These are phyloP conservation scores for Paecilomyces sp. DNA, from an alignment of 2,329 filamentous ascomycete genomes.

Conservation along the genomic window DNA sequence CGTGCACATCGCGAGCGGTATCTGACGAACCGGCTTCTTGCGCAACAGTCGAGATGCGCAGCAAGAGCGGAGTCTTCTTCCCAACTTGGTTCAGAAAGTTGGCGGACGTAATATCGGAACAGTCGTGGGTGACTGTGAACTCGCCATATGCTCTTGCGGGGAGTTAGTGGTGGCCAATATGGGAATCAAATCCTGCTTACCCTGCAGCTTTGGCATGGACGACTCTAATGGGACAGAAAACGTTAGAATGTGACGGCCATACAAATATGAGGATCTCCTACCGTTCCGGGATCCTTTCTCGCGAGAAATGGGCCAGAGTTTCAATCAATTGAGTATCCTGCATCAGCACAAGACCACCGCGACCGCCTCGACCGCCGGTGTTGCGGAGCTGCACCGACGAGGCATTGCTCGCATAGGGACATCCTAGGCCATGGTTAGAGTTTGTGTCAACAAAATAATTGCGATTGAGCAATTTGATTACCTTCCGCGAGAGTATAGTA, in stretches of 20 bases:
- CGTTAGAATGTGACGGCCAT: background rate
- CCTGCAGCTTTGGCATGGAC: slow-evolving; percentile 51
- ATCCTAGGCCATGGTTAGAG: slow-evolving; percentile 11
- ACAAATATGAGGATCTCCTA: slow-evolving; percentile 1
- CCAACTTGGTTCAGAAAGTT: slow-evolving; percentile 48
- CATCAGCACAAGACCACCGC: slow-evolving; percentile 39
- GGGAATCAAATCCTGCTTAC: background rate
- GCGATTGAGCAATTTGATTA: background rate
- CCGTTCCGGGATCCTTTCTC: slow-evolving; percentile 56
- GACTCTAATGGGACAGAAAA: slow-evolving; percentile 13
- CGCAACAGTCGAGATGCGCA: slow-evolving; percentile 42
- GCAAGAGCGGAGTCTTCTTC: slow-evolving; percentile 46
- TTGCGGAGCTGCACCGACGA: slow-evolving; percentile 17
- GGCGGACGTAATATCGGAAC: slow-evolving; percentile 50
- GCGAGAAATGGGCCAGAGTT: slow-evolving; percentile 53
- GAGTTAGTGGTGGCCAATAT: background rate
- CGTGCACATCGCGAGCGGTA: slow-evolving; percentile 41
- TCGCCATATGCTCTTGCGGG: slow-evolving; percentile 41
- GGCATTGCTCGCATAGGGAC: slow-evolving; percentile 14
- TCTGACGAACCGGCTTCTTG: slow-evolving; percentile 41
- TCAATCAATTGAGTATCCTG: slow-evolving; percentile 58
- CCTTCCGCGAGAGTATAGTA: background rate
- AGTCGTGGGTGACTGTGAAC: slow-evolving; percentile 55
- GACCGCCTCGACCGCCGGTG: slow-evolving; percentile 7
- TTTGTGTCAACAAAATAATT: background rate